Percentiles rank a stretch among this genome's conserved stretches.
Conservation (phyloP, 1,284 basidiomycete species). For the Xanthoconium separans region DNA sequence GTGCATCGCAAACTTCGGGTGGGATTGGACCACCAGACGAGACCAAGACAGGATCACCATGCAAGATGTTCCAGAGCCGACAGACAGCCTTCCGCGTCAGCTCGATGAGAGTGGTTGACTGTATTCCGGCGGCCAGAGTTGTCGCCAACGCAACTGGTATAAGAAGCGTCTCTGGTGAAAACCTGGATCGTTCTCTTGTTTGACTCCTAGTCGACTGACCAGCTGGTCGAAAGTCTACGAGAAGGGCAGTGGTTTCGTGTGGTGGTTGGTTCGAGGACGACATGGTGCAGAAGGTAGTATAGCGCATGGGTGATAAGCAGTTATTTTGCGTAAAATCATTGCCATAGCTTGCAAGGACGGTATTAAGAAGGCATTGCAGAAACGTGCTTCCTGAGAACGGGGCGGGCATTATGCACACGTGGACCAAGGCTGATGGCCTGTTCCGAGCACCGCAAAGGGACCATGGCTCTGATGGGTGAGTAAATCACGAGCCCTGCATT, state of each 20-base stretch:
- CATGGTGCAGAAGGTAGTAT: slow-evolving; percentile 7
- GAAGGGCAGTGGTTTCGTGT: slow-evolving; percentile 19
- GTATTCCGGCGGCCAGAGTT: slow-evolving; percentile 22
- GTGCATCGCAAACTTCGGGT: slow-evolving; percentile 23
- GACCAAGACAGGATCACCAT: slow-evolving; percentile 11
- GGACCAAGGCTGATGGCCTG: neutral
- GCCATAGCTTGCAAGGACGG: neutral
- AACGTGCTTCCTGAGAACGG: neutral
- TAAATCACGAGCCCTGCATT: no score
- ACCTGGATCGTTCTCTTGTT: neutral
- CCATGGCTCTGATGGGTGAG: neutral
- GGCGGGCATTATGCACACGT: neutral
- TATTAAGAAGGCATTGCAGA: slow-evolving; percentile 3
- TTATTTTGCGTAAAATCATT: neutral
- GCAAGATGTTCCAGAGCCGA: slow-evolving; percentile 22
- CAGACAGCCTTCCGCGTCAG: slow-evolving; percentile 29
- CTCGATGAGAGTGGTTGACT: slow-evolving; percentile 31
- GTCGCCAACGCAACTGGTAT: slow-evolving; percentile 29
- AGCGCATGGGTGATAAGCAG: neutral
- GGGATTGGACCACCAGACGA: slow-evolving; percentile 10
- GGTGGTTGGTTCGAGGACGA: slow-evolving; percentile 1
- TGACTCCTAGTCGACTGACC: neutral
- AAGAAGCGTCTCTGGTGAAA: slow-evolving; percentile 21
- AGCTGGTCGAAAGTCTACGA: slow-evolving; percentile 6
- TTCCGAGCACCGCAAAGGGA: neutral